Conservation (phyloP, 139 green algal genomes). For the Picochlorum sp. region DNA sequence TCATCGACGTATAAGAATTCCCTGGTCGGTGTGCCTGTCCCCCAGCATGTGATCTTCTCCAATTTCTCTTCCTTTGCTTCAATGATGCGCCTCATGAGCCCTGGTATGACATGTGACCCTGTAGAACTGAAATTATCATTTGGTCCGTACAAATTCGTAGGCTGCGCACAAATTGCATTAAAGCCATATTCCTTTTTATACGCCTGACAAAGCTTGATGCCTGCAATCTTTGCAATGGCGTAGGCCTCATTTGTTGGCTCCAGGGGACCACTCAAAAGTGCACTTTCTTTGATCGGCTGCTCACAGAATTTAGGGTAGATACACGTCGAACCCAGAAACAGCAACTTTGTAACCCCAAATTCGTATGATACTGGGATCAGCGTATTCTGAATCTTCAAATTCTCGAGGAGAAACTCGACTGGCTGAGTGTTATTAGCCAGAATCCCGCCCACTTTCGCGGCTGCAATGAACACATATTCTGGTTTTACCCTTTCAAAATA, state of each 20-base stretch:
- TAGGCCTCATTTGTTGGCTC: constrained; percentile 47
- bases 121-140: constrained; percentile 65
- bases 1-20: constrained; percentile 21
- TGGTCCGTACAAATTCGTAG: constrained; percentile 67
- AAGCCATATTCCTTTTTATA: constrained; percentile 41
- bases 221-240: constrained; percentile 39
- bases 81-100: constrained; percentile 54
- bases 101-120: constrained; percentile 58
- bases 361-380: constrained; percentile 30
- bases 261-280: constrained; percentile 29
- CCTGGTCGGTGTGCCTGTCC: constrained; percentile 29
- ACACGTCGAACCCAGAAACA: constrained; percentile 42
- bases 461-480: constrained; percentile 32
- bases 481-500: constrained; percentile 24
- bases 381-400: constrained; percentile 33
- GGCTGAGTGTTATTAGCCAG: constrained; percentile 33
- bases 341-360: constrained; percentile 29
- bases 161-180: constrained; percentile 51
- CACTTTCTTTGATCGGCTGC: constrained; percentile 35
- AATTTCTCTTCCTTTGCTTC: constrained; percentile 43
- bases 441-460: constrained; percentile 38
- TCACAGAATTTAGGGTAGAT: constrained; percentile 38
- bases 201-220: constrained; percentile 43
- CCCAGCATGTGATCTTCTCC: constrained; percentile 42
- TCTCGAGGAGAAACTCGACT: constrained; percentile 36